Conservation (phyloP, 2,329 filamentous ascomycete species). For the Fusarium sp. region DNA sequence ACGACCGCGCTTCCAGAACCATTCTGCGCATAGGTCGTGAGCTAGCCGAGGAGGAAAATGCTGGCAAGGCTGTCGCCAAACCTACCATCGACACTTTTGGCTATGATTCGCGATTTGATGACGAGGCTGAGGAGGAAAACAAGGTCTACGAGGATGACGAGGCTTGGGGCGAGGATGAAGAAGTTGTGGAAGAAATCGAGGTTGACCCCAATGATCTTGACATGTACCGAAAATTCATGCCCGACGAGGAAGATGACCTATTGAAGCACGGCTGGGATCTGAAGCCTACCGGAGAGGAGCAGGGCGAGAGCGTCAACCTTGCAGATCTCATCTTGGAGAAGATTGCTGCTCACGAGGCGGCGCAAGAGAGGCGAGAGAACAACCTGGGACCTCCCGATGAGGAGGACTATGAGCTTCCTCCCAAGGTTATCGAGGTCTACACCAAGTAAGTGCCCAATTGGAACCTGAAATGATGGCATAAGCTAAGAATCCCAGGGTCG, state of each 20-base stretch:
- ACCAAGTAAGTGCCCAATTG: slow-evolving; percentile 69
- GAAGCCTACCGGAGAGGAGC: slow-evolving; percentile 56
- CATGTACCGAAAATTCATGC: slow-evolving; percentile 90
- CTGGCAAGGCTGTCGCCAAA: slow-evolving; percentile 53
- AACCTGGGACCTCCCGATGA: slow-evolving; percentile 72
- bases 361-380: slow-evolving; percentile 55
- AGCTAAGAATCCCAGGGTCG: slow-evolving; percentile 66
- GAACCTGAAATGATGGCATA: no score
- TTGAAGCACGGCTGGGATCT: slow-evolving; percentile 71
- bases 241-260: slow-evolving; percentile 76
- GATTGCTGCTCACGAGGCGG: slow-evolving; percentile 89
- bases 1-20: slow-evolving; percentile 86
- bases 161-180: slow-evolving; percentile 83
- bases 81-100: slow-evolving; percentile 69
- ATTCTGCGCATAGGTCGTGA: slow-evolving; percentile 92
- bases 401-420: slow-evolving; percentile 85
- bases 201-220: slow-evolving; percentile 90
- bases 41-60: slow-evolving; percentile 80
- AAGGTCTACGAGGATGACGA: slow-evolving; percentile 62
- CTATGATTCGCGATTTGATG: slow-evolving; percentile 79
- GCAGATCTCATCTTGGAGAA: slow-evolving; percentile 94
- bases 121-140: slow-evolving; percentile 59
- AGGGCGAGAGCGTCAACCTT: slow-evolving; percentile 75
- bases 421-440: slow-evolving; percentile 94
- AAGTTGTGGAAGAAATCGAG: slow-evolving; percentile 76